Conservation (phyloP, 1,284 basidiomycete genomes). For the Malassezia restricta region DNA sequence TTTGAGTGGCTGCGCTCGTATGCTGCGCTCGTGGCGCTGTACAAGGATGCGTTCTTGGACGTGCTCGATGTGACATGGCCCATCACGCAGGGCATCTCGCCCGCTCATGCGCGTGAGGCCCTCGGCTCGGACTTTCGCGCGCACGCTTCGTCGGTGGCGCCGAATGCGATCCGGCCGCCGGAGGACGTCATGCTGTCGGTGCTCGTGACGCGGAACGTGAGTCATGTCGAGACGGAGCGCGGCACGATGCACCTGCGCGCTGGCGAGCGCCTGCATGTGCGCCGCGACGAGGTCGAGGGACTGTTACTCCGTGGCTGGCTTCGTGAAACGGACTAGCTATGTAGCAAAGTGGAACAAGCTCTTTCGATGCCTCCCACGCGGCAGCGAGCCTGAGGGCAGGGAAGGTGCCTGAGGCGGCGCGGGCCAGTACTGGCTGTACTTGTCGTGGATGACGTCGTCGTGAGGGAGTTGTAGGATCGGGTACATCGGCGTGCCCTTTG, state of each 20-base stretch:
- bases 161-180: constrained; percentile 50
- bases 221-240: constrained; percentile 71
- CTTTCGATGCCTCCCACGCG: constrained; percentile 5
- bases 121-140: constrained; percentile 37
- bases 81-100: constrained; percentile 2
- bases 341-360: constrained; percentile 11
- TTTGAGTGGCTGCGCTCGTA: constrained; percentile 79
- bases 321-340: constrained; percentile 50
- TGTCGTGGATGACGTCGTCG: constrained; percentile 8
- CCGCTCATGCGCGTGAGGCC: constrained; percentile 2
- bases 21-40: constrained; percentile 65
- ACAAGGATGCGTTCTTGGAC: constrained; percentile 70
- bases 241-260: constrained; percentile 75
- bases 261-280: constrained; percentile 74
- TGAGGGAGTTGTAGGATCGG: constrained; percentile 13
- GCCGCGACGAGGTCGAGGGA: constrained; percentile 74
- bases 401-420: not conserved
- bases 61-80: constrained; percentile 49
- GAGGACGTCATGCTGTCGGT: constrained; percentile 69
- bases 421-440: constrained; percentile 10
- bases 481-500: constrained; percentile 11
- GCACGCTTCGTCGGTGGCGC: constrained; percentile 1
- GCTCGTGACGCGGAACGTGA: constrained; percentile 68
- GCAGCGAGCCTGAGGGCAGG: not conserved
- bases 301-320: constrained; percentile 82